Percentiles rank a stretch among this genome's conserved stretches.
These are phyloP conservation scores for Coemansia sp. DNA, from an alignment of 192 early-diverging fungal genomes.

Conservation along the genomic window DNA sequence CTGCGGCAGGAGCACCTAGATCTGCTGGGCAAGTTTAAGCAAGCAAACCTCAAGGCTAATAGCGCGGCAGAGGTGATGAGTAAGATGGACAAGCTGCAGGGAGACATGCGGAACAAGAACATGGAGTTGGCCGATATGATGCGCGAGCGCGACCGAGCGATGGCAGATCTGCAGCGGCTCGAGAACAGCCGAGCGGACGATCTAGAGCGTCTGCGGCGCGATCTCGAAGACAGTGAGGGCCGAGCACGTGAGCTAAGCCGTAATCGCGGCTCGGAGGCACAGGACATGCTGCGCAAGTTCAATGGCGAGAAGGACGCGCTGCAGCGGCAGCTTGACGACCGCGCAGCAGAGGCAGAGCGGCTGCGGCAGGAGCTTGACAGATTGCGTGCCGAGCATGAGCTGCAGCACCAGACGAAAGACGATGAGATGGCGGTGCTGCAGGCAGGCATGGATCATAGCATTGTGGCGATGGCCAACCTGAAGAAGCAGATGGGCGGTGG, in stretches of 20 bases:
- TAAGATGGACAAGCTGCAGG: conserved; percentile 78
- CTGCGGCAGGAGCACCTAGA: conserved; percentile 95
- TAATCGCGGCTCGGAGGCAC: conserved; percentile 81
- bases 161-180: conserved; percentile 76
- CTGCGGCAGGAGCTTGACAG: conserved; percentile 49
- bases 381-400: conserved; percentile 37
- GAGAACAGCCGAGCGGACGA: conserved; percentile 82
- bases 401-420: conserved; percentile 58
- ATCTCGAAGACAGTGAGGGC: conserved; percentile 75
- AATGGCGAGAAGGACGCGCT: conserved; percentile 82
- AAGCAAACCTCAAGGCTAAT: conserved; percentile 76
- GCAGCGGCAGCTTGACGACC: conserved; percentile 59
- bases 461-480: conserved; percentile 69
- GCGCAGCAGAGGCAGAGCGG: conserved; percentile 33
- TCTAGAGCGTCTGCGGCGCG: conserved; percentile 71
- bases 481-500: conserved; percentile 58
- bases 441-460: conserved; percentile 79
- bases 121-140: conserved; percentile 84
- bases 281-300: conserved; percentile 75
- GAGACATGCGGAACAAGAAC: conserved; percentile 72
- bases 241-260: conserved; percentile 75
- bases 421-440: conserved; percentile 78
- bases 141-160: conserved; percentile 83
- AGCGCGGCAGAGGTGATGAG: conserved; percentile 80
- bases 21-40: conserved; percentile 86